Percentiles rank a stretch among this genome's conserved stretches.
Evolutionary conservation across 768 basidiomycete genomes (phyloP).

Genomic region (Polyporus arcularius): DNA sequence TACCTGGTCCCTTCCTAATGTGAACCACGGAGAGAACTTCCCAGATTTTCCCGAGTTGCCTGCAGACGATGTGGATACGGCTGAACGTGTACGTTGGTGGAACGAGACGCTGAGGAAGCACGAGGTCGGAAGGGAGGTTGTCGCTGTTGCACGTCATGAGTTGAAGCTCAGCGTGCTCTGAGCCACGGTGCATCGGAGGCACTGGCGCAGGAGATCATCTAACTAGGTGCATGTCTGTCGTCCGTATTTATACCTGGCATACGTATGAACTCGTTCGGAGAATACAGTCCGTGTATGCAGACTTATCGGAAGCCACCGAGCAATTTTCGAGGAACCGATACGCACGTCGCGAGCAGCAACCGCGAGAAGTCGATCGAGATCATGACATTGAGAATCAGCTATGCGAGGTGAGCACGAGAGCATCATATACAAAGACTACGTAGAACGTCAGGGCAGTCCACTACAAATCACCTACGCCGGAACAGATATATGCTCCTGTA

Average conservation of each 20-base stretch:
- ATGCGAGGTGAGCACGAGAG: background rate
- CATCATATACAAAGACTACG: slow-evolving; percentile 3
- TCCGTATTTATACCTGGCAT: too few species aligned
- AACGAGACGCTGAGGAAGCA: slow-evolving; percentile 23
- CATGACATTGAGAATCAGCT: background rate
- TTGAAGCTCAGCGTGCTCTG: slow-evolving; percentile 11
- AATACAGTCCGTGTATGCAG: too few species aligned
- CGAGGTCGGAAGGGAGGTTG: slow-evolving; percentile 16
- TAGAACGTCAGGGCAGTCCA: background rate
- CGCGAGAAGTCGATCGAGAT: too few species aligned
- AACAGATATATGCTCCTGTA: slow-evolving; percentile 57
- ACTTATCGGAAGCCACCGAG: too few species aligned
- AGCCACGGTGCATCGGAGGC: background rate
- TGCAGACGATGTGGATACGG: slow-evolving; percentile 17
- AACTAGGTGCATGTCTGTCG: too few species aligned
- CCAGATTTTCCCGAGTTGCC: slow-evolving; percentile 20
- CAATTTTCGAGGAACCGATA: too few species aligned
- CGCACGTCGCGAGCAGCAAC: too few species aligned
- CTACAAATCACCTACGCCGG: background rate
- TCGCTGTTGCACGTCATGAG: slow-evolving; percentile 17
- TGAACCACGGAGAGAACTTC: slow-evolving; percentile 11
- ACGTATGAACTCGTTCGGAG: too few species aligned
- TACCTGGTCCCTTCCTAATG: slow-evolving; percentile 18
- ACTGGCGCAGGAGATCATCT: too few species aligned
- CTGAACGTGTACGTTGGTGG: slow-evolving; percentile 24